phyloP scores from a whole-genome alignment of 2,329 filamentous ascomycete genomes.

The Penicillium sp. region DNA sequence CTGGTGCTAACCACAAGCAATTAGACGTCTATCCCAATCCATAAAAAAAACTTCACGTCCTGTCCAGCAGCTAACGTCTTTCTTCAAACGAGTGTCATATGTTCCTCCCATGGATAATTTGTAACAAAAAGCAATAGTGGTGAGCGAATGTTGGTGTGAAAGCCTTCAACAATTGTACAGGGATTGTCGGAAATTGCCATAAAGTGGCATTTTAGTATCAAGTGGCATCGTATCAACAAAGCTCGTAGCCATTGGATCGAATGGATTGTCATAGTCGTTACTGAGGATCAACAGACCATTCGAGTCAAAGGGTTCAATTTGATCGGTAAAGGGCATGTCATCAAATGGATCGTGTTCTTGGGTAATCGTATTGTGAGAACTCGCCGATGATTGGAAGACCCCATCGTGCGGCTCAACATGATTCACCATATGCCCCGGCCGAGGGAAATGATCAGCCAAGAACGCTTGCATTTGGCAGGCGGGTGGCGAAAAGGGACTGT shows the following conservation, averaged over 20 bases:
- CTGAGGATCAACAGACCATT: not conserved
- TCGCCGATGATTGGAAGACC: not conserved
- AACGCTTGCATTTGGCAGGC: not conserved
- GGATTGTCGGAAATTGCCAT: not conserved
- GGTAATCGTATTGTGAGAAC: not conserved
- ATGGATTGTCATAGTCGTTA: not conserved
- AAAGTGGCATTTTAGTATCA: not conserved
- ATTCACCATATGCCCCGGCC: not conserved
- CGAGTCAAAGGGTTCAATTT: not conserved
- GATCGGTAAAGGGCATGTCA: not conserved
- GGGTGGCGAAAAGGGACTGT: not conserved
- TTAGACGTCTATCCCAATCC: not conserved
- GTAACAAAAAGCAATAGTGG: not conserved
- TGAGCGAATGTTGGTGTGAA: not conserved
- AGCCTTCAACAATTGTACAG: not conserved
- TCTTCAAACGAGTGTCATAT: not conserved
- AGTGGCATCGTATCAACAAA: not conserved
- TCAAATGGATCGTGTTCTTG: not conserved
- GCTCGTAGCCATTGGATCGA: not conserved
- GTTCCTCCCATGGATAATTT: not conserved
- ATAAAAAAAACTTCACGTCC: too few relatives aligned
- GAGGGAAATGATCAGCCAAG: not conserved
- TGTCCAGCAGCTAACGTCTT: not conserved
- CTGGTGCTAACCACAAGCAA: not conserved
- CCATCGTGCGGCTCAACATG: not conserved